phyloP scores from a whole-genome alignment of 2,329 filamentous ascomycete genomes.

The Exophiala alcalophila region DNA sequence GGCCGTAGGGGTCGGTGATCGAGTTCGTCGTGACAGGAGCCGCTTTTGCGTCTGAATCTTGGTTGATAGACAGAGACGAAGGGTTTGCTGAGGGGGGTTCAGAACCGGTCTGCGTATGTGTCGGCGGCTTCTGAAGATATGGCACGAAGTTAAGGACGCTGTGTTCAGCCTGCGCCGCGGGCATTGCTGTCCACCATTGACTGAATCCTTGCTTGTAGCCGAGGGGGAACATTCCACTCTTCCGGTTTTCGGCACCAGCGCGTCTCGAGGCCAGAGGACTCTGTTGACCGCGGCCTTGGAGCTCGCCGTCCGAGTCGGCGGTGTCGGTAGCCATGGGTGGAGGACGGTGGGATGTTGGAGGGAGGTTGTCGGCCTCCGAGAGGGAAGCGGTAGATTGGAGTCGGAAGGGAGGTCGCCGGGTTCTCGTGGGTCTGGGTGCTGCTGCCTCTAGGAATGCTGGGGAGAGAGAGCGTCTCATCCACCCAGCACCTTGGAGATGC shows the following conservation, averaged over 20 bases:
- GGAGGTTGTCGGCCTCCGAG: constrained; percentile 16
- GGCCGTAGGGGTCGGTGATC: constrained; percentile 72
- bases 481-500: constrained; percentile 4
- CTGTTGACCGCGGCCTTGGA: constrained; percentile 40
- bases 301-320: constrained; percentile 34
- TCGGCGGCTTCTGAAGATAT: constrained; percentile 69
- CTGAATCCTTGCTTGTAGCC: constrained; percentile 87
- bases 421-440: constrained; percentile 11
- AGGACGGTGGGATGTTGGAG: constrained; percentile 23
- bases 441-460: constrained; percentile 21
- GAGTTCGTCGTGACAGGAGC: constrained; percentile 49
- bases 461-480: constrained; percentile 21
- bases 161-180: constrained; percentile 80
- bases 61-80: constrained; percentile 38
- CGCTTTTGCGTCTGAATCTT: constrained; percentile 38
- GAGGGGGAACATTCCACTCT: constrained; percentile 67
- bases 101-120: constrained; percentile 62
- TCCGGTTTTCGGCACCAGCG: constrained; percentile 35
- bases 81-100: constrained; percentile 45
- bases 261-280: constrained; percentile 50
- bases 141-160: constrained; percentile 83
- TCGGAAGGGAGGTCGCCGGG: constrained; percentile 7
- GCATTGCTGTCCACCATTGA: constrained; percentile 92
- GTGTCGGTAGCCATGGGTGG: constrained; percentile 30
- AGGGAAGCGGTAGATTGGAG: constrained; percentile 19